Base-by-base conservation (phyloP, 441 rosid species). In the Raphanus hybrid region DNA sequence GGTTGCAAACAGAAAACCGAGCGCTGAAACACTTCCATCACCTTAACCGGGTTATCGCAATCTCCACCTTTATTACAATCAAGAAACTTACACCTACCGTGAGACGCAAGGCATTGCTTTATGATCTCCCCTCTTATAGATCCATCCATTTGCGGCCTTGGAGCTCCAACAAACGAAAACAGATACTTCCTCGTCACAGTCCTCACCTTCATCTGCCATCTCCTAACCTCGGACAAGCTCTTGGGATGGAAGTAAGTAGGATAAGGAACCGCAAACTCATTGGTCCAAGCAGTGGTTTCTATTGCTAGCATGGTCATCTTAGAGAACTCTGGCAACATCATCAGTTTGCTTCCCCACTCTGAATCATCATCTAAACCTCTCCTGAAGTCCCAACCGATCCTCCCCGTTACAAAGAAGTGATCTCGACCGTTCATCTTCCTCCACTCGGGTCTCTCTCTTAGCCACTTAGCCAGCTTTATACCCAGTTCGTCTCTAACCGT, bases 1-100 rank as follows among this genome's bases (percentile, higher is more conserved):
- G 98, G 98, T 57, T 90, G 97, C 32, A 93, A 73, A 79, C 98
- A 93, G 75, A 93, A 93, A 6, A 78, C 83, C 0, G 95, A 86
- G 61, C 78, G 67, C 29, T 69, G 69, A 73, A 91, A 88, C 15
- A 83, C 85, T 54, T 84, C 72, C 34, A 88, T 88, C 11, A 91
- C 84, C 57, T 85, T 83, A 32, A 78, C 87, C 1, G 96, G 96
- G 41, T 80, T 64, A 6, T 86, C 74, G 34, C 98, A 91, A 3
- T 55, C 63, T 1, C 74, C 8, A 18, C 70, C 87, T 29, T 9
- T 60, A 0, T 50, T 27, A 70, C 98, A 93, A 50, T 83, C 62
- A n/a, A 91, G 78, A 18, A 90, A 69, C 27, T 80, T 85, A 78
- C 97, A 93, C 3, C 15, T 63, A 9, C 65, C 75, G 14, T 79